Evolutionary conservation across 2,329 filamentous ascomycete species (phyloP).

Genomic region (Thelonectria blattea): DNA sequence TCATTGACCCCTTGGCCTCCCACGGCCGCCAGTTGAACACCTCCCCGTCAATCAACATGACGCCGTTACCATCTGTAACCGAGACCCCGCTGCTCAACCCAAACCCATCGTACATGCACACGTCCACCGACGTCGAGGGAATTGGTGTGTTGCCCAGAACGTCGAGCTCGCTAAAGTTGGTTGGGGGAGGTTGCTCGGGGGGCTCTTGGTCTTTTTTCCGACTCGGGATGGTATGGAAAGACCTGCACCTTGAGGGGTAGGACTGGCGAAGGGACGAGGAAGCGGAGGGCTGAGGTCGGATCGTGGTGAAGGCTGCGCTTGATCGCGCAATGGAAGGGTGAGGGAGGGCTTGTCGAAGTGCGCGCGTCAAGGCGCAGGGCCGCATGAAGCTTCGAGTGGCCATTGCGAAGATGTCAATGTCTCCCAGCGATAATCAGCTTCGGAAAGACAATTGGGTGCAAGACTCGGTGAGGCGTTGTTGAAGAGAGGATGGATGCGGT

Average conservation of each 20-base stretch:
- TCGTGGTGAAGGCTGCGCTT: conserved; percentile 23
- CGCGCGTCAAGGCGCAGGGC: conserved; percentile 29
- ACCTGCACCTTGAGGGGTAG: conserved; percentile 8
- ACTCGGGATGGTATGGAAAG: conserved; percentile 32
- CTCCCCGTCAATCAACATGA: conserved; percentile 83
- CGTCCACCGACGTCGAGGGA: conserved; percentile 83
- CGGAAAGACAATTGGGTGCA: conserved; percentile 4
- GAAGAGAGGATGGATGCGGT: conserved; percentile 13
- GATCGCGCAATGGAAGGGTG: conserved; percentile 22
- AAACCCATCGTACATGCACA: conserved; percentile 84
- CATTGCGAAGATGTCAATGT: conserved; percentile 17
- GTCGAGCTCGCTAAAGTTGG: conserved; percentile 77
- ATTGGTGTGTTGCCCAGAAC: conserved; percentile 77
- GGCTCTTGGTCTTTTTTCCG: conserved; percentile 29
- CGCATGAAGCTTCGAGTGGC: conserved; percentile 32
- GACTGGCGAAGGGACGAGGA: conserved; percentile 2
- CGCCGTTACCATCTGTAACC: conserved; percentile 71
- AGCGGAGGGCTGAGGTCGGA: conserved; percentile 15
- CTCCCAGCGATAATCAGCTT: not conserved
- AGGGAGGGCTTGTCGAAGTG: conserved; percentile 26
- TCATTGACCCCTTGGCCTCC: conserved; percentile 55
- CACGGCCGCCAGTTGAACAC: conserved; percentile 90
- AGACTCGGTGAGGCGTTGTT: not conserved
- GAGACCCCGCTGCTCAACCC: conserved; percentile 81
- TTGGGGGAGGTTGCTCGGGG: conserved; percentile 46